phyloP scores from a whole-genome alignment of 768 basidiomycete species.

The Grammothele lineata region DNA sequence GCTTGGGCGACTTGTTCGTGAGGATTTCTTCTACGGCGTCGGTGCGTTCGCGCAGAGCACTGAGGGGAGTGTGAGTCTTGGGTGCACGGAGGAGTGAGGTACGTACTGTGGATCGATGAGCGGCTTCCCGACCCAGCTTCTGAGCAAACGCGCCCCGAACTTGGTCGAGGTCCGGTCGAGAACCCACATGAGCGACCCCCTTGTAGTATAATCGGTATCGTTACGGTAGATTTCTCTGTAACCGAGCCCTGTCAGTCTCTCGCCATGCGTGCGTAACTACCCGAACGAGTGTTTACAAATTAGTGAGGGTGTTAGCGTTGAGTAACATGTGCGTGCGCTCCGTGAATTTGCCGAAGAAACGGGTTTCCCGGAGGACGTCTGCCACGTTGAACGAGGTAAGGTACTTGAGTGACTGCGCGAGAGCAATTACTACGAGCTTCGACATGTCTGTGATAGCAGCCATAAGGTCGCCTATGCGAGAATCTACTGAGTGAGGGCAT shows the following conservation, averaged over 20 bases:
- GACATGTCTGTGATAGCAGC: constrained; percentile 65
- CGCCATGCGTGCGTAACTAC: too few relatives aligned
- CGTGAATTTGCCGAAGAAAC: constrained; percentile 76
- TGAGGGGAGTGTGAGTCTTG: constrained; percentile 25
- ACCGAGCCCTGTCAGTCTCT: too few relatives aligned
- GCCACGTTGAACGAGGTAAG: constrained; percentile 73
- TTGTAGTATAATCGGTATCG: constrained; percentile 69
- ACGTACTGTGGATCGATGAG: constrained; percentile 64
- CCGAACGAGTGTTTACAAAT: constrained; percentile 45
- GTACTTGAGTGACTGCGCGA: constrained; percentile 70
- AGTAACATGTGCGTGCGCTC: constrained; percentile 81
- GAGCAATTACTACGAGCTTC: constrained; percentile 60
- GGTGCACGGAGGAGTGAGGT: neutral
- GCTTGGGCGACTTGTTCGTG: constrained; percentile 51
- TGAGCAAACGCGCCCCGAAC: constrained; percentile 82
- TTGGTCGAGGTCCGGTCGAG: constrained; percentile 84
- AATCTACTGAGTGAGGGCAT: too few relatives aligned
- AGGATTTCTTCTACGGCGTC: constrained; percentile 85
- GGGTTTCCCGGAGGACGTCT: constrained; percentile 70
- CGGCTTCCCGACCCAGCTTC: constrained; percentile 84
- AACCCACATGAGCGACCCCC: constrained; percentile 80
- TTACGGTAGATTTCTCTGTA: constrained; percentile 86
- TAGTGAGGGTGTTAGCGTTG: constrained; percentile 81
- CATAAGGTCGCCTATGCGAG: constrained; percentile 58
- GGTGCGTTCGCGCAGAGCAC: constrained; percentile 68